Base-by-base conservation (phyloP, 306 rosid species). In the Oxytropis ochrocephala region DNA sequence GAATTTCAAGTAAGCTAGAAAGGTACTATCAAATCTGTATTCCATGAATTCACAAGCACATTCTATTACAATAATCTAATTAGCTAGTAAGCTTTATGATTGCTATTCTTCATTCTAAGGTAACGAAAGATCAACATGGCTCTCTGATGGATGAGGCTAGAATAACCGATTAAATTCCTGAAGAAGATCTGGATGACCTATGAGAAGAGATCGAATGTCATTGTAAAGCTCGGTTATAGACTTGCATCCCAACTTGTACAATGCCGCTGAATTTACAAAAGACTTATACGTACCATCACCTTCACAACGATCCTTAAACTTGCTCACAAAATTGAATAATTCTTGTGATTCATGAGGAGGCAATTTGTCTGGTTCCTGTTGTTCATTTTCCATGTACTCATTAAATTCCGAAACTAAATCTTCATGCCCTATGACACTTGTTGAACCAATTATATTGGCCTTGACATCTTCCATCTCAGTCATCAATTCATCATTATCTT, bases 231-330 rank as follows among this genome's bases (percentile, higher is more conserved):
- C 81, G 18, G 14, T 75, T 4, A 75, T 72, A 44, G 77, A 78
- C 81, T 79, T 88, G 70, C 56, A 78, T 71, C 82, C 95, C 77
- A 73, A 75, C 12, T 80, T 67, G 42, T 79, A 81, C 87, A 79
- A 30, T 65, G 78, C 73, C 80, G 88, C 56, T 62, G 65, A 79
- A 75, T 84, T 86, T 11, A 81, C 50, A 47, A 91, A 88, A 59
- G 89, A 79, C 54, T 67, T 80, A 63, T 77, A 86, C 17, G 73
- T 85, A 32, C 8, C 75, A 13, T 60, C 81, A 71, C 75, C 79
- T 73, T 83, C 82, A 41, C 86, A 88, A 3, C 92, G 87, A 54
- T 62, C 69, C 88, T 84, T 82, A 65, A 88, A 76, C 82, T 86
- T 84, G 76, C 70, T 68, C 9, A 85, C 82, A 67, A 88, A 90